Base-by-base conservation (phyloP, 2,329 filamentous ascomycete species). In the Gnomoniopsis sp. region DNA sequence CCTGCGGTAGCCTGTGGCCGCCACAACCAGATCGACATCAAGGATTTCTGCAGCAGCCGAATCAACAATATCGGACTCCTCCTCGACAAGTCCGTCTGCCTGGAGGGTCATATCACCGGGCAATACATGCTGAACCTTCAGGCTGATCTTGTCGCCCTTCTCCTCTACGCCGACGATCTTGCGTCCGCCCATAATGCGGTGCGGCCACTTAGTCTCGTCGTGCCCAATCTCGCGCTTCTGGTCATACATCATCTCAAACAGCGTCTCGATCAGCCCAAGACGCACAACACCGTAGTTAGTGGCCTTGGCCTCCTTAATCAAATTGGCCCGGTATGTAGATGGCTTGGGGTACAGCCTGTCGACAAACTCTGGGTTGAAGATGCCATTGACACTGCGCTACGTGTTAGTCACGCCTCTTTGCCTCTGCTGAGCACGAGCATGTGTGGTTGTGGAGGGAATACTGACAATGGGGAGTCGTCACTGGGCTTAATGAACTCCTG, bases 201-300 rank as follows among this genome's bases (percentile, higher is more conserved):
- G 90, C 19, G 90, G 89, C 92, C 93, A 97, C 60, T 82, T 77
- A 30, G 76, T 79, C 72, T 92, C 87, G 60, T 93, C 86, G 19
- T 80, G 75, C 58, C 84, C 83, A 34, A 91, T 79, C 49, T 83
- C 79, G 55, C 96, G 82, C 52, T 87, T 85, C 74, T 98, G 93
- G 57, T 91, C 83, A 75, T 98, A 98, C 76, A 96, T 87, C 58
- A 84, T 85, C 73, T 93, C 87, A 74, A 96, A 98, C 33, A 98
- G 84, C 58, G 88, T 84, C 73, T 98, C 93, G 59, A 98, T 90
- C 53, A 98, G 83, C 65, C 91, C 85, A n/a, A 96, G 83, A 8
- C 93, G 87, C 3, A 99, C 93, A 4, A 98, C 93, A 54, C 91
- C 90, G 72, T 98, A 98, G 78, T 98, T 98, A 61, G 93, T 98